Conservation (phyloP, 2,329 filamentous ascomycete species). For the Colletotrichum destructivum region DNA sequence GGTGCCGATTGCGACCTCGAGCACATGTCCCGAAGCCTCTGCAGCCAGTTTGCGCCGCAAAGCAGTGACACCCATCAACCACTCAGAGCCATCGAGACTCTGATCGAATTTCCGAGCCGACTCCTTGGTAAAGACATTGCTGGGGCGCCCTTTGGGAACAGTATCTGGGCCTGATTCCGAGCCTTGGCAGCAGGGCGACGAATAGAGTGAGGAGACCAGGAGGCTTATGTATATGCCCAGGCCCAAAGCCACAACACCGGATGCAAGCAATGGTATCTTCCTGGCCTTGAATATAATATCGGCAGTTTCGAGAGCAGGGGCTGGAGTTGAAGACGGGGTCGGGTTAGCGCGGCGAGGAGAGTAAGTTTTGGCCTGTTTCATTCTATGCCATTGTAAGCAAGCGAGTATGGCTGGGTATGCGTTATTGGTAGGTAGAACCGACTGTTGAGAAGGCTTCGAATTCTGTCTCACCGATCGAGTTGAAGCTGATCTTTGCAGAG, state of each 20-base stretch:
- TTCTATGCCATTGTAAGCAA: slow-evolving; percentile 2
- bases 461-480: not conserved
- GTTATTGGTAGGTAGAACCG: not conserved
- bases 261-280: slow-evolving; percentile 35
- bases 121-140: slow-evolving; percentile 59
- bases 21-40: slow-evolving; percentile 68
- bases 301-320: slow-evolving; percentile 29
- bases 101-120: slow-evolving; percentile 71
- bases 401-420: not conserved
- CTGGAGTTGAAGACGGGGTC: not conserved
- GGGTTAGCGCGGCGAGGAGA: slow-evolving; percentile 5
- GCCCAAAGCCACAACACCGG: slow-evolving; percentile 37
- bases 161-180: slow-evolving; percentile 50
- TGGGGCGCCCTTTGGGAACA: slow-evolving; percentile 64
- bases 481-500: slow-evolving; percentile 6
- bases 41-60: slow-evolving; percentile 65
- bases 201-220: slow-evolving; percentile 31
- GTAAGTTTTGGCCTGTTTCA: not conserved
- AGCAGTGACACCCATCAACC: slow-evolving; percentile 68
- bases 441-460: slow-evolving; percentile 1
- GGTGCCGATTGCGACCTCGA: slow-evolving; percentile 75
- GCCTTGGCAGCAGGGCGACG: not conserved
- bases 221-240: slow-evolving; percentile 39
- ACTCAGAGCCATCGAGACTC: slow-evolving; percentile 71
- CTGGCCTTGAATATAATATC: slow-evolving; percentile 39